These are phyloP conservation scores for Jackrogersella multiformis DNA, from an alignment of 495 filamentous ascomycete genomes.

Conservation along the genomic window DNA sequence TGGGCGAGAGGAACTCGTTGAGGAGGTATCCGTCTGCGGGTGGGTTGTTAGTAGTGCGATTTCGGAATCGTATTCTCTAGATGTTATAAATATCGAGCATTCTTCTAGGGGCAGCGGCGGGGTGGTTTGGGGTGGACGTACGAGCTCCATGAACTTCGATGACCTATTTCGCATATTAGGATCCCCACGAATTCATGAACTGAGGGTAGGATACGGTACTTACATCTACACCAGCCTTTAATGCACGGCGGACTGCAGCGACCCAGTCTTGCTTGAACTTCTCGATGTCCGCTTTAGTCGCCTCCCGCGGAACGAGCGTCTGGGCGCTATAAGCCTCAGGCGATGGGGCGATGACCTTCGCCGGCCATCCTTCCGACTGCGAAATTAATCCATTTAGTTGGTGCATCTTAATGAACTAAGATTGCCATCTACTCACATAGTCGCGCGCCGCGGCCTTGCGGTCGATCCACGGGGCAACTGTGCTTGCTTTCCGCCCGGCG, in stretches of 20 bases:
- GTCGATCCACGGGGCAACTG: slow-evolving; percentile 72
- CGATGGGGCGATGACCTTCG: slow-evolving; percentile 64
- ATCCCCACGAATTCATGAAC: slow-evolving; percentile 35
- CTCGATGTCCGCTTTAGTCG: slow-evolving; percentile 67
- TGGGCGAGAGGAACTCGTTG: slow-evolving; percentile 69
- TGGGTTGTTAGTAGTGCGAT: background rate
- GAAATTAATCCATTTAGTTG: background rate
- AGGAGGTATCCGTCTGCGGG: slow-evolving; percentile 70
- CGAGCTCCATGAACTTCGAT: slow-evolving; percentile 66
- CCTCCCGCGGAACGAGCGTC: slow-evolving; percentile 61
- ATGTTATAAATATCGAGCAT: no score
- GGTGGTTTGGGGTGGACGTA: slow-evolving; percentile 8
- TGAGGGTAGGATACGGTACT: slow-evolving; percentile 51
- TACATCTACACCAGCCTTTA: slow-evolving; percentile 66
- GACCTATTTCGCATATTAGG: slow-evolving; percentile 54
- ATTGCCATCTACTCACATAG: slow-evolving; percentile 45
- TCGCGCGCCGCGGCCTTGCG: slow-evolving; percentile 54
- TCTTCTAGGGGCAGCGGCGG: no score
- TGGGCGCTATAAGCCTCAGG: slow-evolving; percentile 63
- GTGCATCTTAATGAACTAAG: background rate
- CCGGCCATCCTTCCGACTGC: slow-evolving; percentile 64
- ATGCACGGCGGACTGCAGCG: slow-evolving; percentile 61
- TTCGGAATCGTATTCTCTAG: background rate
- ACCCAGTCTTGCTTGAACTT: slow-evolving; percentile 65
- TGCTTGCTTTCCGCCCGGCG: slow-evolving; percentile 78